Base-by-base conservation (phyloP, 2,329 filamentous ascomycete genomes). In the Talaromyces amestolkiae region DNA sequence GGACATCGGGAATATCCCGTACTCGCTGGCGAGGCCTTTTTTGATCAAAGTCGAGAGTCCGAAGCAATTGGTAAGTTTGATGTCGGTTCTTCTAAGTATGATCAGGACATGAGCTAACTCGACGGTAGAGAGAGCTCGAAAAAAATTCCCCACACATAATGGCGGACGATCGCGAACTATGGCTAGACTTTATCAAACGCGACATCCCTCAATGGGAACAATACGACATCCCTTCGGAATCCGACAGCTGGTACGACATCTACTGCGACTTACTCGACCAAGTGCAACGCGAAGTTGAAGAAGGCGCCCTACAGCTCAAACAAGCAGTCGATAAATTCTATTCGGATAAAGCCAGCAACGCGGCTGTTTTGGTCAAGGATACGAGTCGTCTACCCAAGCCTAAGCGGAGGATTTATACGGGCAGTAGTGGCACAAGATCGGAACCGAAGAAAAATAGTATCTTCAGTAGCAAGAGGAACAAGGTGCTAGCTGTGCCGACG, bases 141-240 rank as follows among this genome's bases (percentile, higher is more conserved):
- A 68, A 84, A 60, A 87, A 88, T 73, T 93, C 89, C 5, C 91
- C 92, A 0, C 91, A 96, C 69, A 84, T 97, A 61, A 82, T 86
- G 67, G 87, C 87, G 43, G 83, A 90, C 64, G 88, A 88, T 45
- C 84, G 81, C 22, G 90, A 93, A 70, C 81, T 94, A 67, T 97
- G 94, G 94, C 79, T 87, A 49, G 85, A 86, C 33, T 86, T 97
- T 72, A 95, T 98, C 76, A 85, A 86, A 61, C 86, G 88, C 58
- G 88, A 97, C 72, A 91, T 97, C 68, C 87, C 88, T 1, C 80
- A 86, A 64, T 89, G 87, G 76, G 82, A 88, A 49, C 87, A 90
- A 73, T 85, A 86, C 31, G 86, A 88, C 70, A 81, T 86, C 27
- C 91, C 91, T 0, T 83, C 84, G 64, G 84, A 91, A 68, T 86